Percentiles rank a stretch among this genome's conserved stretches.
These are phyloP conservation scores for Polyplosphaeria fusca DNA, from an alignment of 495 filamentous ascomycete genomes.

Conservation along the genomic window DNA sequence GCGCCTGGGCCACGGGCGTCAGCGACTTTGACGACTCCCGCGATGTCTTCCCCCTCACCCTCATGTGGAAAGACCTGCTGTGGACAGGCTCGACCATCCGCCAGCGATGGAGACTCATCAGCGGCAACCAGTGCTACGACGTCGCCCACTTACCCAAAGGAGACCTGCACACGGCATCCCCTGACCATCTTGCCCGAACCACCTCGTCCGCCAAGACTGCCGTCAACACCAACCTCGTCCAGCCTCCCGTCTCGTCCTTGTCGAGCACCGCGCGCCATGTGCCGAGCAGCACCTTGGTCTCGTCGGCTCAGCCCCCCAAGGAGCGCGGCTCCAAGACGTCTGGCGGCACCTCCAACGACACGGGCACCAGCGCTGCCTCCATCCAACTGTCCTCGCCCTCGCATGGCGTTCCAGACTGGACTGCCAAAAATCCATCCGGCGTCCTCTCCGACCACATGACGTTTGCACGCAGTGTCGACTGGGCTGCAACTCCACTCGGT, in stretches of 20 bases:
- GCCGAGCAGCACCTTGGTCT: not conserved
- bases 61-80: conserved; percentile 35
- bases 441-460: conserved; percentile 27
- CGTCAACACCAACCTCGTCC: not conserved
- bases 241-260: not conserved
- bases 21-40: conserved; percentile 19
- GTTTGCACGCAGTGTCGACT: conserved; percentile 39
- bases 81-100: conserved; percentile 44
- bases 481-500: conserved; percentile 27
- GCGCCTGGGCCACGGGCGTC: conserved; percentile 8
- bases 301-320: not conserved
- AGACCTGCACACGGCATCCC: not conserved
- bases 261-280: not conserved
- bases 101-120: conserved; percentile 43
- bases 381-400: conserved; percentile 15
- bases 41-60: conserved; percentile 30
- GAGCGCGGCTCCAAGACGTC: not conserved
- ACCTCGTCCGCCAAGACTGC: not conserved
- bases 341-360: not conserved
- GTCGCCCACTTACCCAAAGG: conserved; percentile 7
- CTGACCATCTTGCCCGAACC: not conserved
- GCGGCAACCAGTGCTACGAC: conserved; percentile 37
- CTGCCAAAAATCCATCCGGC: conserved; percentile 12
- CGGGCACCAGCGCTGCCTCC: not conserved
- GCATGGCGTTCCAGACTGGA: conserved; percentile 40